Evolutionary conservation across 805 yeast genomes (phyloP).

Genomic region (Torulaspora microellipsoides): DNA sequence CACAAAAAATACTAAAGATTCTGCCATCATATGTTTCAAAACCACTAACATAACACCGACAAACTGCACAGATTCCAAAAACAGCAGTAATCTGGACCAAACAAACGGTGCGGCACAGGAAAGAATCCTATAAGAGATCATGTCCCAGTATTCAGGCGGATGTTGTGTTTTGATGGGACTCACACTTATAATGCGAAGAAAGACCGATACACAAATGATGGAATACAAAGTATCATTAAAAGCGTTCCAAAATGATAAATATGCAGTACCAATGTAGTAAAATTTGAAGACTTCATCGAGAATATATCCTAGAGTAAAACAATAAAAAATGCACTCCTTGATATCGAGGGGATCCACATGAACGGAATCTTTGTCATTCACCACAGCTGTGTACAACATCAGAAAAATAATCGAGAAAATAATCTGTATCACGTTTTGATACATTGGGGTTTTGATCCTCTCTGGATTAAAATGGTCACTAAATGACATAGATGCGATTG

Average conservation of each 20-base stretch:
- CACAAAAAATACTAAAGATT: constrained; percentile 77
- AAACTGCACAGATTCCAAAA: constrained; percentile 71
- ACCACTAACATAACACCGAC: constrained; percentile 89
- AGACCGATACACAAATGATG: constrained; percentile 49
- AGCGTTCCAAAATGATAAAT: constrained; percentile 72
- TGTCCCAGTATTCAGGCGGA: constrained; percentile 40
- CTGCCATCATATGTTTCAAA: constrained; percentile 79
- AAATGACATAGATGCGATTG: constrained; percentile 51
- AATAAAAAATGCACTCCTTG: constrained; percentile 54
- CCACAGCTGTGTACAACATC: constrained; percentile 54
- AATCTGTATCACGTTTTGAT: constrained; percentile 73
- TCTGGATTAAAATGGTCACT: constrained; percentile 72
- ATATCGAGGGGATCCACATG: constrained; percentile 37
- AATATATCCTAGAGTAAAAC: constrained; percentile 62
- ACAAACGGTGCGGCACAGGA: constrained; percentile 82
- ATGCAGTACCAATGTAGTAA: constrained; percentile 69
- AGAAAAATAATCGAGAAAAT: constrained; percentile 60
- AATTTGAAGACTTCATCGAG: constrained; percentile 66
- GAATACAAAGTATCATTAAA: constrained; percentile 69
- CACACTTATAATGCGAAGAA: constrained; percentile 44
- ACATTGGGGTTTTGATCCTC: constrained; percentile 77
- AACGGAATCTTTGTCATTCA: constrained; percentile 48
- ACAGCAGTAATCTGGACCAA: constrained; percentile 76
- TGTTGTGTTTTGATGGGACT: constrained; percentile 25
- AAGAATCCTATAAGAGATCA: constrained; percentile 60